Conservation (phyloP, 768 basidiomycete genomes). For the Mycena amicta region DNA sequence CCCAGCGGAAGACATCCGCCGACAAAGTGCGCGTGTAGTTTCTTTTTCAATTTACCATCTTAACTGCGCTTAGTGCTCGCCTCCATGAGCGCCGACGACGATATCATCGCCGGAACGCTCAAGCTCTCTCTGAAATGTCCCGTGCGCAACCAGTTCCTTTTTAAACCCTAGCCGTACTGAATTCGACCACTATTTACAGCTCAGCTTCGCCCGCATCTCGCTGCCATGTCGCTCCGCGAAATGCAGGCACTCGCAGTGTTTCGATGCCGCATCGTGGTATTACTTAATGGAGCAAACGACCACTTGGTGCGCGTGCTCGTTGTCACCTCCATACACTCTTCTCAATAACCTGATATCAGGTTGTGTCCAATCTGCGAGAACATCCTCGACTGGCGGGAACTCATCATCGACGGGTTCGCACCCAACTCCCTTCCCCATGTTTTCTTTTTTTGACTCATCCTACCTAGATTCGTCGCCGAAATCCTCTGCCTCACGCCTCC, state of each 20-base stretch:
- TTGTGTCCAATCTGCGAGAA: conserved; percentile 74
- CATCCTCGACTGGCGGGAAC: conserved; percentile 56
- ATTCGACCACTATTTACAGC: conserved; percentile 37
- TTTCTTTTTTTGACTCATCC: background rate
- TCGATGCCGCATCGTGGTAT: conserved; percentile 74
- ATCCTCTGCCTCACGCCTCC: conserved; percentile 63
- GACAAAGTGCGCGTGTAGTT: conserved; percentile 47
- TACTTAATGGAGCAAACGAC: conserved; percentile 76
- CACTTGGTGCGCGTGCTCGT: conserved; percentile 45
- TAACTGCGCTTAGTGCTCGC: conserved; percentile 38
- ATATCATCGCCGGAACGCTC: conserved; percentile 67
- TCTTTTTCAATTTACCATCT: background rate
- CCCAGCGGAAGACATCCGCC: conserved; percentile 49
- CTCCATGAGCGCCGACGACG: conserved; percentile 57
- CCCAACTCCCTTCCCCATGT: background rate
- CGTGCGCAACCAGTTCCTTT: conserved; percentile 40
- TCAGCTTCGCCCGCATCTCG: conserved; percentile 65
- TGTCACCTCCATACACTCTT: no score
- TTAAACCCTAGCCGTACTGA: background rate
- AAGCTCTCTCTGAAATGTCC: conserved; percentile 74
- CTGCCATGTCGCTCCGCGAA: conserved; percentile 61
- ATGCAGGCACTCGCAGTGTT: conserved; percentile 76
- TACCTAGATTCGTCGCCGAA: conserved; percentile 58
- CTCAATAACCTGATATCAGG: background rate
- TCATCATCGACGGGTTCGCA: conserved; percentile 70